phyloP scores from a whole-genome alignment of 495 filamentous ascomycete genomes.

The Parmelia sp. region DNA sequence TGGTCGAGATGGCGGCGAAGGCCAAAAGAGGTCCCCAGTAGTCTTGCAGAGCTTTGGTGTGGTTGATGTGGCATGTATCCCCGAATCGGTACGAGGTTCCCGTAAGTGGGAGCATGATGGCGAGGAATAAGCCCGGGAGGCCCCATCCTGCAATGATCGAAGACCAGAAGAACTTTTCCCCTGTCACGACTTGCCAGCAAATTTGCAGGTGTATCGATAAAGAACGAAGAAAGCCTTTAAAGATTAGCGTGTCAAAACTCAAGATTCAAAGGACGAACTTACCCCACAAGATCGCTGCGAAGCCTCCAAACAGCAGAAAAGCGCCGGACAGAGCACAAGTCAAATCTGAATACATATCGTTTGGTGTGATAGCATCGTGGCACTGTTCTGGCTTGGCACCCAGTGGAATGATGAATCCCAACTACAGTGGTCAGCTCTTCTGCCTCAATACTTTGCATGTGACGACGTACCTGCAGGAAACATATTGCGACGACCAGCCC shows the following conservation, averaged over 20 bases:
- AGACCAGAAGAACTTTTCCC: conserved; percentile 82
- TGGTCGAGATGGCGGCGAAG: conserved; percentile 67
- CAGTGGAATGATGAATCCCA: conserved; percentile 88
- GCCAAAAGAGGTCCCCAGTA: conserved; percentile 88
- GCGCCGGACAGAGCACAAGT: conserved; percentile 86
- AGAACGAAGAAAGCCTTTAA: conserved; percentile 71
- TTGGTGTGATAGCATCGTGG: conserved; percentile 82
- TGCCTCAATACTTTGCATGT: conserved; percentile 18
- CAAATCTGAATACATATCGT: conserved; percentile 77
- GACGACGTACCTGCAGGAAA: conserved; percentile 65
- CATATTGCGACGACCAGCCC: conserved; percentile 68
- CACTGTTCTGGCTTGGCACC: conserved; percentile 76
- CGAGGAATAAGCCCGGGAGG: conserved; percentile 64
- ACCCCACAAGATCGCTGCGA: conserved; percentile 77
- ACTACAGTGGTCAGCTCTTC: conserved; percentile 39
- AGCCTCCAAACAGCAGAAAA: conserved; percentile 77
- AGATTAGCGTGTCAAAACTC: conserved; percentile 2
- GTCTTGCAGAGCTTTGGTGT: conserved; percentile 65
- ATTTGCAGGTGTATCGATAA: conserved; percentile 94
- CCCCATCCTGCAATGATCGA: conserved; percentile 78
- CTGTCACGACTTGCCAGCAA: conserved; percentile 90
- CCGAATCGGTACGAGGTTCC: conserved; percentile 94
- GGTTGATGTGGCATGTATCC: conserved; percentile 86
- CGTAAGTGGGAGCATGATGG: conserved; percentile 71
- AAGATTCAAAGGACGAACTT: conserved; percentile 22